Evolutionary conservation across 768 basidiomycete species (phyloP).

Genomic region (Lactarius sp.): DNA sequence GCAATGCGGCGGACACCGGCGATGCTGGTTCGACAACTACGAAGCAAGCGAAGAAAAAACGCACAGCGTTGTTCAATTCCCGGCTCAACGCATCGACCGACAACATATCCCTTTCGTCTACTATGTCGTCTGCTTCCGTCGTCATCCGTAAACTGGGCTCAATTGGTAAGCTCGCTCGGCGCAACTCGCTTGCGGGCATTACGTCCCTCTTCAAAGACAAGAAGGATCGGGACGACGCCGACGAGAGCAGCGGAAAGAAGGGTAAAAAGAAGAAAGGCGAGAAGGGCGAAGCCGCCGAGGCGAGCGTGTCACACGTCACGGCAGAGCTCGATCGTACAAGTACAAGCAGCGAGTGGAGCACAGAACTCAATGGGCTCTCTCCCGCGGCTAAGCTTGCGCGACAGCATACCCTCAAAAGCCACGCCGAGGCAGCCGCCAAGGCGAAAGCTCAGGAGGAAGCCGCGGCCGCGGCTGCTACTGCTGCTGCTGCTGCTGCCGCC

Average conservation of each 20-base stretch:
- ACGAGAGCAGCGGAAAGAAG: slow-evolving; percentile 39
- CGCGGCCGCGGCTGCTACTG: slow-evolving; percentile 33
- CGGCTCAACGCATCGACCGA: slow-evolving; percentile 85
- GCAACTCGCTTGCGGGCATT: slow-evolving; percentile 87
- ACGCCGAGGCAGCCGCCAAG: slow-evolving; percentile 70
- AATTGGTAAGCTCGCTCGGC: slow-evolving; percentile 81
- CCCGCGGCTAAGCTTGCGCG: slow-evolving; percentile 87
- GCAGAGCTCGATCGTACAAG: slow-evolving; percentile 79
- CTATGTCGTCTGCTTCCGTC: slow-evolving; percentile 90
- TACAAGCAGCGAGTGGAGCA: slow-evolving; percentile 51
- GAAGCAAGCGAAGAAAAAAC: slow-evolving; percentile 56
- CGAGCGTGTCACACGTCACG: slow-evolving; percentile 75
- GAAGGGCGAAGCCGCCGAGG: slow-evolving; percentile 61
- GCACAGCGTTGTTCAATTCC: slow-evolving; percentile 75
- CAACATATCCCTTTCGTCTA: slow-evolving; percentile 92
- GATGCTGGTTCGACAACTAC: slow-evolving; percentile 32
- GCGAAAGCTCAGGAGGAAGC: slow-evolving; percentile 56
- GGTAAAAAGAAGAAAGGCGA: slow-evolving; percentile 46
- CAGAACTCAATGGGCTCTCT: slow-evolving; percentile 67
- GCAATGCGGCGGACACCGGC: slow-evolving; percentile 30
- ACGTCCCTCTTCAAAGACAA: slow-evolving; percentile 93
- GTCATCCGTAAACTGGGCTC: slow-evolving; percentile 95
- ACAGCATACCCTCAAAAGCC: slow-evolving; percentile 87
- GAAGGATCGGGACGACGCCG: slow-evolving; percentile 44
- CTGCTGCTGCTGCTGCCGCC: slow-evolving; percentile 27